A percentile compares a stretch with the other conserved stretches of the same genome.
These are phyloP conservation scores for Euphorbia peplus DNA, from an alignment of 345 rosid genomes.

Conservation along the genomic window DNA sequence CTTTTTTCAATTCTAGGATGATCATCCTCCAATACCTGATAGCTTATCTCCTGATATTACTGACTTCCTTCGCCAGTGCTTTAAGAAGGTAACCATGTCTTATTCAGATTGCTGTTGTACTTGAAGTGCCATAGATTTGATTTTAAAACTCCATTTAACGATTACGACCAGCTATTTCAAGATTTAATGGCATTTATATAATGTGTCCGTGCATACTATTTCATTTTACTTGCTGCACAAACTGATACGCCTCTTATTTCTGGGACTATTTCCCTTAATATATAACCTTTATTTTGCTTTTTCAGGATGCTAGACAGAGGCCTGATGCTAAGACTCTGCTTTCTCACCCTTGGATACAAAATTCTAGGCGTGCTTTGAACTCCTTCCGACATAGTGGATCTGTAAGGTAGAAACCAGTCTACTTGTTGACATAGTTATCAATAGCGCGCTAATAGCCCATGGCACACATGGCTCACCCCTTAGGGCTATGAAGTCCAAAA, in stretches of 20 bases:
- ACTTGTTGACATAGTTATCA: too few relatives aligned
- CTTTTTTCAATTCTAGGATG: constrained; percentile 58
- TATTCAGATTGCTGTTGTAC: neutral
- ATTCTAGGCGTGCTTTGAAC: constrained; percentile 79
- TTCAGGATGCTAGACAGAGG: constrained; percentile 95
- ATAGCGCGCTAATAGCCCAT: too few relatives aligned
- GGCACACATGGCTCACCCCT: too few relatives aligned
- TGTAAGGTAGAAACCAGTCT: constrained; percentile 44
- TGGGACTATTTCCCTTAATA: neutral
- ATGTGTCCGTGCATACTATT: neutral
- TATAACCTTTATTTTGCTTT: constrained; percentile 19
- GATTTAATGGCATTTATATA: neutral
- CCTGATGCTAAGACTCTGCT: constrained; percentile 99
- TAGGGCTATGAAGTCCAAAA: too few relatives aligned
- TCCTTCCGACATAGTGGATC: constrained; percentile 84
- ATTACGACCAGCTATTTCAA: neutral
- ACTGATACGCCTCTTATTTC: neutral
- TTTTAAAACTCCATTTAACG: neutral
- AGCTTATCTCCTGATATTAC: constrained; percentile 94
- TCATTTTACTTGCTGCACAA: neutral
- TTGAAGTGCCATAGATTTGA: neutral
- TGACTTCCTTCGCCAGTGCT: constrained; percentile 91
- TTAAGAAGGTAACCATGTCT: constrained; percentile 71
- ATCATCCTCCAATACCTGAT: constrained; percentile 95
- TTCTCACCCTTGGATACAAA: constrained; percentile 98